Base-by-base conservation (phyloP, 2,329 filamentous ascomycete genomes). In the Alternaria triticimaculans region DNA sequence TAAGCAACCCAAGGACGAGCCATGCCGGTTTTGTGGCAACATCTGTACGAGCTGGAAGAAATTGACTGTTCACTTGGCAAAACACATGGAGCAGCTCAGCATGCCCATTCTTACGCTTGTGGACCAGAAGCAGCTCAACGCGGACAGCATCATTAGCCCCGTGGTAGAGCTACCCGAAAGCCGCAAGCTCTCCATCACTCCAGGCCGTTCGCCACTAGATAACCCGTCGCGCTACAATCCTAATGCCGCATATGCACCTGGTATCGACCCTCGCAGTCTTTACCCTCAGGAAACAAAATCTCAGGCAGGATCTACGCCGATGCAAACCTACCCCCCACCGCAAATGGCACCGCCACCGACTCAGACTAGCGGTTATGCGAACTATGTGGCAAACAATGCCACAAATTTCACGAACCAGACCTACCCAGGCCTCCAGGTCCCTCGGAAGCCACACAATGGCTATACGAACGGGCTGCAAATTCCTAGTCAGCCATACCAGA, bases 21-120 rank as follows among this genome's bases (percentile, higher is more conserved):
- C 92, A 15, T 97, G 94, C 79, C 89, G 92, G 45, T 97, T 97
- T 82, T 97, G 94, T 75, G 91, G 90, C 64, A 94, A 91, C 79
- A 84, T 87, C 12, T 94, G 93, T 78, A 88, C 87, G 33, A 92
- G 89, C 43, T 97, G 93, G 93, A 97, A 97, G 85, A 96, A 96
- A 81, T 83, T 97, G 64, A 96, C 92, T 0, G 93, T 96, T n/a
- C 94, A 97, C 80, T 82, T 97, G 76, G 93, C 93, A 54, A 95
- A 95, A 79, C 94, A 97, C 78, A 96, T 97, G 93, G 93, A 97
- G 79, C 89, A 93, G 69, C 92, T 97, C 75, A 92, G 92, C 72
- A 87, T 97, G 75, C 94, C 94, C 0, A 88, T 97, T 30, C 83
- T 97, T 12, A 71, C 76, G 7, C 72, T 82, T 26, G 78, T 82